Evolutionary conservation across 2,329 filamentous ascomycete genomes (phyloP).

Genomic region (Aspergillus quadrilineatus): DNA sequence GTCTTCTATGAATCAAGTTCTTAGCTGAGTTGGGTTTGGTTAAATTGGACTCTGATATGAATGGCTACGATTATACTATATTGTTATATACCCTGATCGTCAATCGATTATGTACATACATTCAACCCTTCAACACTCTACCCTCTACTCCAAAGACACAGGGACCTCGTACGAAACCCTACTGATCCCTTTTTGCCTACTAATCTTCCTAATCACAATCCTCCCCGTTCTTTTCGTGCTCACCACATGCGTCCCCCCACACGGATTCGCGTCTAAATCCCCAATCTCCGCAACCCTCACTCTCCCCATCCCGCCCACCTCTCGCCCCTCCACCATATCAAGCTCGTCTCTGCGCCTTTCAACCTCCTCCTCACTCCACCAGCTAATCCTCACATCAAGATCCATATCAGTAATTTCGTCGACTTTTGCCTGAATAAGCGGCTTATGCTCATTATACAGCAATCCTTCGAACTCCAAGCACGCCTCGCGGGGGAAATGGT

Average conservation of each 20-base stretch:
- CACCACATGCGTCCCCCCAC: constrained; percentile 32
- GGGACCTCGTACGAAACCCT: constrained; percentile 30
- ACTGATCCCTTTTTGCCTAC: constrained; percentile 30
- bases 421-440: constrained; percentile 29
- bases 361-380: constrained; percentile 21
- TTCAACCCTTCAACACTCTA: background rate
- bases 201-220: constrained; percentile 30
- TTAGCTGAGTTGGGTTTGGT: constrained; percentile 13
- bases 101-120: background rate
- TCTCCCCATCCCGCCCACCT: constrained; percentile 19
- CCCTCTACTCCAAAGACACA: constrained; percentile 8
- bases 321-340: constrained; percentile 19
- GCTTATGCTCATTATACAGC: constrained; percentile 30
- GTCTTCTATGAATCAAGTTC: constrained; percentile 27
- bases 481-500: constrained; percentile 30
- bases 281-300: constrained; percentile 30
- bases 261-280: constrained; percentile 31
- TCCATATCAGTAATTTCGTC: constrained; percentile 25
- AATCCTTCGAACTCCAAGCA: constrained; percentile 31
- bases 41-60: background rate
- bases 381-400: constrained; percentile 25
- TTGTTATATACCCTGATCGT: constrained; percentile 5
- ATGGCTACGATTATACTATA: background rate
- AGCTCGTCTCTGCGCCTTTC: constrained; percentile 9
- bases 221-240: constrained; percentile 24